phyloP scores from a whole-genome alignment of 805 yeast species.

The Blastobotrys chiropterorum region DNA sequence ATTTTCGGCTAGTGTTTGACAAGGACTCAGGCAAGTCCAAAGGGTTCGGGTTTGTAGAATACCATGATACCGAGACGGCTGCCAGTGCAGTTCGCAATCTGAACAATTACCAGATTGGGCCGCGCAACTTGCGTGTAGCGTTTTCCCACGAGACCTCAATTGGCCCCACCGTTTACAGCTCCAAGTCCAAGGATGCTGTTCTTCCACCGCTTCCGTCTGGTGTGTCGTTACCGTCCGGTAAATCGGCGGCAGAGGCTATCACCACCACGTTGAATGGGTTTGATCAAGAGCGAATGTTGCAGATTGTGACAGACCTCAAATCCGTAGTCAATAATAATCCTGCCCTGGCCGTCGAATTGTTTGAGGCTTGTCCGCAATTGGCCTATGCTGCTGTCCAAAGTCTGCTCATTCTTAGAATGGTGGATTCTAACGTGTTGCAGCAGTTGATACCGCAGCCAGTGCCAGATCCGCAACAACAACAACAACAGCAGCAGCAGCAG shows the following conservation, averaged over 20 bases:
- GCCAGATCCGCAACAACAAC: constrained; percentile 7
- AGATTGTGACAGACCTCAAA: constrained; percentile 52
- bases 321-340: constrained; percentile 53
- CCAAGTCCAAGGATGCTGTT: constrained; percentile 1
- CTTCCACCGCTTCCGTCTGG: constrained; percentile 44
- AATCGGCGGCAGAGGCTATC: constrained; percentile 38
- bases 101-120: constrained; percentile 70
- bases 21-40: constrained; percentile 84
- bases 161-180: constrained; percentile 11
- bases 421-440: constrained; percentile 26
- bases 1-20: constrained; percentile 73
- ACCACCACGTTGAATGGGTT: constrained; percentile 41
- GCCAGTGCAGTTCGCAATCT: constrained; percentile 85
- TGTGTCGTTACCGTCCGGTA: constrained; percentile 34
- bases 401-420: constrained; percentile 38
- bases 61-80: constrained; percentile 78
- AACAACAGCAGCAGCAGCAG: constrained; percentile 7
- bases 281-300: constrained; percentile 37
- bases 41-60: constrained; percentile 86
- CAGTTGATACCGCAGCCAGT: constrained; percentile 18
- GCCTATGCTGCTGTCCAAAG: constrained; percentile 77
- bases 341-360: constrained; percentile 49
- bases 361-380: constrained; percentile 72
- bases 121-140: constrained; percentile 66
- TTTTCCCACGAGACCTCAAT: constrained; percentile 51